Base-by-base conservation (phyloP, 106 monocot species). In the Triglochin maritima region DNA sequence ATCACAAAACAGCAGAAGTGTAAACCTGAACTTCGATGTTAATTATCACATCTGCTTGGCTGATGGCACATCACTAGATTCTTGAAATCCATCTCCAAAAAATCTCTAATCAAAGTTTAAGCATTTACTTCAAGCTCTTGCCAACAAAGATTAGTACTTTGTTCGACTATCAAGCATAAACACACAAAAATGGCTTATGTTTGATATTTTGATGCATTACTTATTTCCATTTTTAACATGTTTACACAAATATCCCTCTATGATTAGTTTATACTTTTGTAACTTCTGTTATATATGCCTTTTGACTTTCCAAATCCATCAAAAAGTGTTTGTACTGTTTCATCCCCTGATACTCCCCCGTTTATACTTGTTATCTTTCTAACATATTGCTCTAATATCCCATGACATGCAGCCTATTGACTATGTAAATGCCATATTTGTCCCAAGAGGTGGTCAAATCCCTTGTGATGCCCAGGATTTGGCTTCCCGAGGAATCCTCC, bases 391-490 rank as follows among this genome's bases (percentile, higher is more conserved):
- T 29, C n/a, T 49, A 43, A 45, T 56, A 46, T 73, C 65, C 48
- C 41, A 59, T 29, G 15, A 13, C 71, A 3, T 77, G 64, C 84
- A 98, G 96, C 69, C 91, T 56, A 76, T 72, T 59, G 72, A 78
- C 54, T 98, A 98, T 54, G 77, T 98, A 57, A 98, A 91, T 67
- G 84, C 88, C 17, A 51, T 98, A 57, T 70, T 98, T 76, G 88
- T 98, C 54, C 96, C 96, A 65, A 74, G 64, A 75, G 82, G 77
- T 68, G 82, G 96, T 72, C 69, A 79, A 73, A 60, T 98, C 54
- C 75, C 71, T 50, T 79, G 81, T 12, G 88, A 98, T 78, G 49
- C 50, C 71, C 50, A 91, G 47, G 10, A 56, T 57, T 71, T 96
- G 74, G 80, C 70, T 74, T 56, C 80, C 55, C 81, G 85, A 75